Evolutionary conservation across 2,329 filamentous ascomycete species (phyloP).

Genomic region (Lecanicillium sp.): DNA sequence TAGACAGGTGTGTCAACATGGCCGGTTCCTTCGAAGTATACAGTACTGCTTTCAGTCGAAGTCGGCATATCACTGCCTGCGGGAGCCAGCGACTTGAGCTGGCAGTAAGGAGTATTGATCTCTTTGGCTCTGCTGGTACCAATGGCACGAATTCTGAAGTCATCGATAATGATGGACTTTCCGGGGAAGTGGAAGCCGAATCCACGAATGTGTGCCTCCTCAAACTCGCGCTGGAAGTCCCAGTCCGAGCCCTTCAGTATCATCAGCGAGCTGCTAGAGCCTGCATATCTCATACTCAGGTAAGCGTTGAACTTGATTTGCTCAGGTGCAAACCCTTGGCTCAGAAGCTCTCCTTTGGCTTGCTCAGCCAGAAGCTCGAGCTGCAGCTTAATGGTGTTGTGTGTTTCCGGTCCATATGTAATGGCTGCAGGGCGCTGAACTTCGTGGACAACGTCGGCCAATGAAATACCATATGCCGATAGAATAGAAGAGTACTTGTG

Average conservation of each 20-base stretch:
- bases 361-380: conserved; percentile 16
- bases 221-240: conserved; percentile 15
- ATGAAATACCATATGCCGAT: conserved; percentile 37
- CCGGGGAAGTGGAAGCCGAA: conserved; percentile 58
- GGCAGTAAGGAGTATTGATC: conserved; percentile 12
- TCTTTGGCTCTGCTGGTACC: conserved; percentile 14
- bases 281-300: conserved; percentile 35
- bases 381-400: conserved; percentile 13
- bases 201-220: conserved; percentile 62
- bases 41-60: conserved; percentile 11
- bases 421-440: conserved; percentile 27
- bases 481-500: conserved; percentile 37
- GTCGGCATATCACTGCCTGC: conserved; percentile 9
- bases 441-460: conserved; percentile 37
- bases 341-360: conserved; percentile 14
- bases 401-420: conserved; percentile 16
- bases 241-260: conserved; percentile 19
- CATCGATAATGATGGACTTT: conserved; percentile 33
- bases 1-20: conserved; percentile 18
- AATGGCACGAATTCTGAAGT: conserved; percentile 32
- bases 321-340: conserved; percentile 22
- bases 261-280: conserved; percentile 33
- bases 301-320: conserved; percentile 33
- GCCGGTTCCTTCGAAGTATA: conserved; percentile 15
- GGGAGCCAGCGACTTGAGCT: conserved; percentile 12